Base-by-base conservation (phyloP, 2,329 filamentous ascomycete genomes). In the Beauveria varroae region DNA sequence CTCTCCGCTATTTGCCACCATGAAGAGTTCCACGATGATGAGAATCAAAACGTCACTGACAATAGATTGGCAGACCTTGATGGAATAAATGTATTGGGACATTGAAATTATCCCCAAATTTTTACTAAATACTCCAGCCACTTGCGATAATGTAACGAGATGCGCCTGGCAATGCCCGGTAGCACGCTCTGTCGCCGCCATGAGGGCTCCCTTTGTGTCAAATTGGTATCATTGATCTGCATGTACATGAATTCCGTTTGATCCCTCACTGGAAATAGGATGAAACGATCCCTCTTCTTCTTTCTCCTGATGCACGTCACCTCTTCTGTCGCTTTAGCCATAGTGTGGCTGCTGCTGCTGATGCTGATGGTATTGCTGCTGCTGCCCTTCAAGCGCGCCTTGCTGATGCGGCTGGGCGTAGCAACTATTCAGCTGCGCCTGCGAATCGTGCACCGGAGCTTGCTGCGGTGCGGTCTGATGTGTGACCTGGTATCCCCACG, bases 401-500 rank as follows among this genome's bases (percentile, higher is more conserved):
- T 44, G 24, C n/a, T 59, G 37, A 34, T 14, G 34, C 34, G 46
- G 34, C 41, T 60, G 57, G 16, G 40, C 57, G 20, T 54, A 56
- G 16, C 46, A 51, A 16, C 24, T 40, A 24, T 56, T 51, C 12
- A 61, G 52, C 20, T 61, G 34, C 24, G 46, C 44, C 22, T 57
- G 44, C 24, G 46, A 16, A 43, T 41, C 43, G 7, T 47, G 5
- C 3, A 22, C 6, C 22, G 28, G 26, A 9, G 20, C 50, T 9
- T 57, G 53, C 40, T 28, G 44, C 18, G 44, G 26, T 6, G 22
- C 37, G 16, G 43, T 34, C 30, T 56, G 16, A 24, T 52, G 46
- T 1, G 60, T 50, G 40, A 52, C 40, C 10, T 49, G 30, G 24
- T 62, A 57, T 18, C 60, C 60, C 60, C 60, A 62, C 5, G 60